Conservation (phyloP, 2,329 filamentous ascomycete species). For the Graphiopsis chlorocephala region DNA sequence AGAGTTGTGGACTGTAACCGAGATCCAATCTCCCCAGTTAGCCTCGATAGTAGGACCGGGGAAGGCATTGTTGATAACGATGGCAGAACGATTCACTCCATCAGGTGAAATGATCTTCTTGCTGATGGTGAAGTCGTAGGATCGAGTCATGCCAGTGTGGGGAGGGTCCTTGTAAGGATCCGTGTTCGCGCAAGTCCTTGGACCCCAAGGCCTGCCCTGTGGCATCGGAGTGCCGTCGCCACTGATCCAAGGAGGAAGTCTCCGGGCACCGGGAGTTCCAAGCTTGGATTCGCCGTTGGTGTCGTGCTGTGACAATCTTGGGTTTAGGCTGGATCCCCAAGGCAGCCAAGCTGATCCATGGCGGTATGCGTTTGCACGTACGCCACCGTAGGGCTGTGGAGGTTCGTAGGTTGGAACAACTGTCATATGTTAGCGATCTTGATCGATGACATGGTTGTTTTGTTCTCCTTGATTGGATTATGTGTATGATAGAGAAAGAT, state of each 20-base stretch:
- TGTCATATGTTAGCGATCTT: background rate
- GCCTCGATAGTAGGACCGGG: conserved; percentile 33
- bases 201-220: conserved; percentile 29
- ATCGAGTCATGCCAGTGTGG: conserved; percentile 34
- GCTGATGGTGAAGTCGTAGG: conserved; percentile 34
- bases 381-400: conserved; percentile 6
- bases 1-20: conserved; percentile 36
- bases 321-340: conserved; percentile 3
- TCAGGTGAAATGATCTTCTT: conserved; percentile 33
- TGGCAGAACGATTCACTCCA: conserved; percentile 30
- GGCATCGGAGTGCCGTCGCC: conserved; percentile 22
- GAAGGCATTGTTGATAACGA: conserved; percentile 35
- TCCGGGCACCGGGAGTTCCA: conserved; percentile 26
- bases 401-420: background rate
- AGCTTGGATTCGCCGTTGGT: conserved; percentile 30
- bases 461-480: background rate
- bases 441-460: background rate
- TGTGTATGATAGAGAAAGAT: background rate
- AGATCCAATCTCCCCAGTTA: conserved; percentile 37
- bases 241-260: conserved; percentile 25
- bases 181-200: conserved; percentile 25
- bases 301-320: conserved; percentile 22
- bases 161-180: conserved; percentile 30
- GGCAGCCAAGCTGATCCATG: conserved; percentile 16
- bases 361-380: conserved; percentile 7